Base-by-base conservation (phyloP, 106 monocot species). In the Acorus calamus region DNA sequence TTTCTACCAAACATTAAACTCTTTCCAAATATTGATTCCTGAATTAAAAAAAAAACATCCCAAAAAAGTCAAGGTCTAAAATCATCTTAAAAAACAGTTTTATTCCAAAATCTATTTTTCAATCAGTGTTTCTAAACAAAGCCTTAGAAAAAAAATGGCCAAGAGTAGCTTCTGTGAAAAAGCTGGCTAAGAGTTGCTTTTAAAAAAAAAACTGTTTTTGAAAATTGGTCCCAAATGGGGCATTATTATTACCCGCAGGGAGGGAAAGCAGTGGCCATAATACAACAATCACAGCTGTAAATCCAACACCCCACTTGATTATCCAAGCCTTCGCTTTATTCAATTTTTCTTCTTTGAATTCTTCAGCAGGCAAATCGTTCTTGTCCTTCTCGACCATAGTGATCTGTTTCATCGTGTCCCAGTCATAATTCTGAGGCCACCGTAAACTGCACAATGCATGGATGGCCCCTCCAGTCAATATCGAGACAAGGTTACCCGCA, bases 401-500 rank as follows among this genome's bases (percentile, higher is more conserved):
- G 14, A 96, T 96, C 71, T 85, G 76, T 77, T 71, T 90, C 52
- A 78, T 76, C 2, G 76, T 87, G 54, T 71, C 86, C 96, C 96
- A 96, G 74, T 96, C 80, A 66, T 91, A 96, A 62, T 81, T 80
- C 65, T 96, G 87, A 7, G 96, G 96, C 68, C 74, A 70, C 14
- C 80, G 2, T 14, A 87, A 62, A 63, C 90, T 96, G 55, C 75
- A 81, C 0, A 75, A 68, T 4, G 87, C 90, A 70, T 96, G 96
- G 52, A 96, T 12, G 13, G 85, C 61, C 11, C 96, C 96, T 6
- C 96, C 84, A 4, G 68, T 59, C 61, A 96, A 56, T 52, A 96
- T 87, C 2, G 94, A 87, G 5, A 96, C 94, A 49, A 96, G 83
- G 62, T 96, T 96, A n/a, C 96, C 96, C 45, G 90, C 81, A 10